Conservation (phyloP, 2,329 filamentous ascomycete species). For the Amesomyces nigricolor region DNA sequence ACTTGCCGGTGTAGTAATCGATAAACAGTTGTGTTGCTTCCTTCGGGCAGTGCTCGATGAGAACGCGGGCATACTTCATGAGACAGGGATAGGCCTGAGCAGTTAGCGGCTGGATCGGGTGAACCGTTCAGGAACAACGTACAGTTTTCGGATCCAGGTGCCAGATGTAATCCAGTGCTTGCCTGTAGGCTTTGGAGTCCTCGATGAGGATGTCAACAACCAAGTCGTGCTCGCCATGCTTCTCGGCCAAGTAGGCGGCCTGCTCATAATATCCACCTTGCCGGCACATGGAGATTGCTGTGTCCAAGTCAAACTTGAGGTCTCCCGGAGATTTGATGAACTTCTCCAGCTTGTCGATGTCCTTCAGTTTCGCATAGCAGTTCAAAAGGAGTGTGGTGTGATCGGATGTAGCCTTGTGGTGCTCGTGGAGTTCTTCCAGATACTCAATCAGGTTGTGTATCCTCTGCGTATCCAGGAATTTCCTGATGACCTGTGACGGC, state of each 20-base stretch:
- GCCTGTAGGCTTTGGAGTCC: slow-evolving; percentile 82
- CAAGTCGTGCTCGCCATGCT: slow-evolving; percentile 87
- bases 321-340: slow-evolving; percentile 96
- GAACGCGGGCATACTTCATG: slow-evolving; percentile 89
- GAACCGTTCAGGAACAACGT: slow-evolving; percentile 31
- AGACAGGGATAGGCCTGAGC: slow-evolving; percentile 73
- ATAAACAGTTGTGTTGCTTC: slow-evolving; percentile 85
- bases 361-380: slow-evolving; percentile 96
- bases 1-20: slow-evolving; percentile 87
- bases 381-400: slow-evolving; percentile 93
- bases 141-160: slow-evolving; percentile 73
- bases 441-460: slow-evolving; percentile 98
- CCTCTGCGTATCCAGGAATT: slow-evolving; percentile 93
- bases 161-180: slow-evolving; percentile 89
- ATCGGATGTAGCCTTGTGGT: slow-evolving; percentile 86
- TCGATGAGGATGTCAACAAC: slow-evolving; percentile 96
- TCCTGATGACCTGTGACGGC: slow-evolving; percentile 91
- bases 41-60: slow-evolving; percentile 79
- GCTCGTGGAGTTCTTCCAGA: slow-evolving; percentile 90
- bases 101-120: slow-evolving; percentile 30
- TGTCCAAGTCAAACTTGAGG: slow-evolving; percentile 93
- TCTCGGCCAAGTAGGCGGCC: slow-evolving; percentile 88
- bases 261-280: slow-evolving; percentile 97
- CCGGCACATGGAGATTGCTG: slow-evolving; percentile 93
- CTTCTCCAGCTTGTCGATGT: slow-evolving; percentile 89